phyloP scores from a whole-genome alignment of 2,329 filamentous ascomycete species.

The Cytospora piceae region DNA sequence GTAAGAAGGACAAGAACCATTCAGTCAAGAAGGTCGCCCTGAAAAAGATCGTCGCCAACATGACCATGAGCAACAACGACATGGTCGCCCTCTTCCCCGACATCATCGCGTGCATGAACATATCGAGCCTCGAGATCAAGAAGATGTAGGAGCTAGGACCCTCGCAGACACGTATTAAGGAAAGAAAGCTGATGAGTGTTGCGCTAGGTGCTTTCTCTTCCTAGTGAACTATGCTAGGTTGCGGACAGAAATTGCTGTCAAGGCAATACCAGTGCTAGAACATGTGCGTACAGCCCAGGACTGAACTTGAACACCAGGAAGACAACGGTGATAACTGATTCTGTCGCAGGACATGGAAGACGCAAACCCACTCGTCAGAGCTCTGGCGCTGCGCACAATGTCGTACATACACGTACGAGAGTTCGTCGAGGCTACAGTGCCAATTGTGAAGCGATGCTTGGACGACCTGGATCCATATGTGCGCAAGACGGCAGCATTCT shows the following conservation, averaged over 20 bases:
- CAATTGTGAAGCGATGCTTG: conserved; percentile 80
- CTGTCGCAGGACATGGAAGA: conserved; percentile 82
- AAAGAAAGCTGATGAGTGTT: conserved; percentile 26
- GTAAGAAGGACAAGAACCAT: conserved; percentile 98
- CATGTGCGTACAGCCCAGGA: conserved; percentile 57
- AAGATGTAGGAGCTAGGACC: conserved; percentile 75
- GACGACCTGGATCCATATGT: conserved; percentile 92
- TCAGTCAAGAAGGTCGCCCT: conserved; percentile 94
- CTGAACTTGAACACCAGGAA: not conserved
- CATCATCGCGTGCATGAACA: conserved; percentile 92
- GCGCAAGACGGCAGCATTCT: conserved; percentile 94
- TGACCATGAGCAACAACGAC: conserved; percentile 99
- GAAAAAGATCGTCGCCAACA: conserved; percentile 99
- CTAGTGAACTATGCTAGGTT: conserved; percentile 95
- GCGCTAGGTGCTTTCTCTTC: conserved; percentile 88
- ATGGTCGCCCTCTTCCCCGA: conserved; percentile 98
- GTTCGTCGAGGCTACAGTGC: conserved; percentile 89
- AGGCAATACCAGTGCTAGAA: conserved; percentile 85
- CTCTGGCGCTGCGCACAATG: conserved; percentile 89
- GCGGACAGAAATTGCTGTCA: conserved; percentile 91
- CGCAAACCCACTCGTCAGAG: conserved; percentile 86
- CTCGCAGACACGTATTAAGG: not conserved
- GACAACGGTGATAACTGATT: conserved; percentile 30
- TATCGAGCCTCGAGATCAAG: conserved; percentile 95
- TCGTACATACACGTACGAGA: conserved; percentile 97